Evolutionary conservation across 2,329 filamentous ascomycete species (phyloP).

Genomic region (Fragosphaeria purpurea): DNA sequence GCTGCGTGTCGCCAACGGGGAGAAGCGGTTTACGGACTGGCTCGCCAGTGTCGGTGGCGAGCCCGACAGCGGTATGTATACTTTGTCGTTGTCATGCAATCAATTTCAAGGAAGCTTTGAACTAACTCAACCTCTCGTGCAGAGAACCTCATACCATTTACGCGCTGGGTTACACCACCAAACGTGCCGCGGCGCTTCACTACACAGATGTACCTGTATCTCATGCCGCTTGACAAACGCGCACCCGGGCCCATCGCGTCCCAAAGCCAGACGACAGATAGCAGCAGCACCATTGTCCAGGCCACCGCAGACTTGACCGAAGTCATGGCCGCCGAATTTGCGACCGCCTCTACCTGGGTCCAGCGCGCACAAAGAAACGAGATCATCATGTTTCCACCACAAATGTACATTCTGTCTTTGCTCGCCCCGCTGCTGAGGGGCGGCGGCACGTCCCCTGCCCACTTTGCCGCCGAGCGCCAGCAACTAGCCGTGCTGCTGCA

Average conservation of each 20-base stretch:
- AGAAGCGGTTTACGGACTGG: constrained; percentile 59
- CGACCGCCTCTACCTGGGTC: constrained; percentile 61
- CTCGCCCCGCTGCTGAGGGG: constrained; percentile 42
- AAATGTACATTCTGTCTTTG: constrained; percentile 62
- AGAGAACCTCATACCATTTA: constrained; percentile 70
- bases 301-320: constrained; percentile 58
- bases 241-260: constrained; percentile 27
- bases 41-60: constrained; percentile 42
- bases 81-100: background rate
- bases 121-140: background rate
- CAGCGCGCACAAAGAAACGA: constrained; percentile 49
- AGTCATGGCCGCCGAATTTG: constrained; percentile 53
- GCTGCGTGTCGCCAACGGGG: constrained; percentile 55
- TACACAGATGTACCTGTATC: constrained; percentile 95
- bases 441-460: background rate
- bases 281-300: constrained; percentile 50
- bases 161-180: constrained; percentile 79
- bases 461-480: constrained; percentile 38
- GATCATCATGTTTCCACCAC: constrained; percentile 83
- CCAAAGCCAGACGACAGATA: constrained; percentile 12
- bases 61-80: constrained; percentile 51
- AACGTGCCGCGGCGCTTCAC: constrained; percentile 69
- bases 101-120: no score
- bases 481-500: constrained; percentile 44
- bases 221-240: constrained; percentile 53